Percentiles rank a stretch among this genome's conserved stretches.
These are phyloP conservation scores for Lathyrus sativus DNA, from an alignment of 306 rosid species.

Conservation along the genomic window DNA sequence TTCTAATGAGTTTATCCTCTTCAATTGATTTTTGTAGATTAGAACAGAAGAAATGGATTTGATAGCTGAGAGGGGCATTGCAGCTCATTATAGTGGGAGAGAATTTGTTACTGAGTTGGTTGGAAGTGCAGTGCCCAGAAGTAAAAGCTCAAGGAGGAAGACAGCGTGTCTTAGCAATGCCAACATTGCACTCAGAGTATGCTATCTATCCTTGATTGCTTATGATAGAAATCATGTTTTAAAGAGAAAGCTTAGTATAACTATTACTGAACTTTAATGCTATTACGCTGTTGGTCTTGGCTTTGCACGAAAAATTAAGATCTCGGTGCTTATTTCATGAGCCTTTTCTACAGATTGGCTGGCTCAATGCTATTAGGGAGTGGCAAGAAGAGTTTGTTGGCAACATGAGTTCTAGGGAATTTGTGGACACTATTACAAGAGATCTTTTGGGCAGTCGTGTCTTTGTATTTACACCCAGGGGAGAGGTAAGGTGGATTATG, in stretches of 20 bases:
- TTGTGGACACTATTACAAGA: constrained; percentile 93
- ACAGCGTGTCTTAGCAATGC: constrained; percentile 87
- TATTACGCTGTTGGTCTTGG: constrained; percentile 9
- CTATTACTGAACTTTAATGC: constrained; percentile 28
- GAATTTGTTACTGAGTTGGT: constrained; percentile 65
- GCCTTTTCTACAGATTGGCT: constrained; percentile 78
- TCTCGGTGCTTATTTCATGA: constrained; percentile 45
- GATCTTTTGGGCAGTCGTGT: constrained; percentile 95
- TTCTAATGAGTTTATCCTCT: constrained; percentile 26
- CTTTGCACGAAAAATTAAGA: constrained; percentile 12
- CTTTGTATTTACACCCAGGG: constrained; percentile 97
- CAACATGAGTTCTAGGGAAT: constrained; percentile 99
- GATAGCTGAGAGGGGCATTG: constrained; percentile 98
- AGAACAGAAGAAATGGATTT: constrained; percentile 97
- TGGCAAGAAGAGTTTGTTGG: constrained; percentile 99
- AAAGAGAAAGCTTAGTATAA: constrained; percentile 34
- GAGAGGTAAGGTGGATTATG: constrained; percentile 70
- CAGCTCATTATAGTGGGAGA: constrained; percentile 95
- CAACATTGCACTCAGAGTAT: constrained; percentile 96
- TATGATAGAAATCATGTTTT: constrained; percentile 38
- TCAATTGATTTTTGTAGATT: constrained; percentile 57
- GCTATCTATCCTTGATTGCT: constrained; percentile 33
- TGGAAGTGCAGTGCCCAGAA: constrained; percentile 63
- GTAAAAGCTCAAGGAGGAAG: constrained; percentile 85
- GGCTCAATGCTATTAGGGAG: constrained; percentile 99